These are phyloP conservation scores for Stephanocyclus meneghinianus DNA, from an alignment of 352 stramenopile genomes.

Conservation along the genomic window DNA sequence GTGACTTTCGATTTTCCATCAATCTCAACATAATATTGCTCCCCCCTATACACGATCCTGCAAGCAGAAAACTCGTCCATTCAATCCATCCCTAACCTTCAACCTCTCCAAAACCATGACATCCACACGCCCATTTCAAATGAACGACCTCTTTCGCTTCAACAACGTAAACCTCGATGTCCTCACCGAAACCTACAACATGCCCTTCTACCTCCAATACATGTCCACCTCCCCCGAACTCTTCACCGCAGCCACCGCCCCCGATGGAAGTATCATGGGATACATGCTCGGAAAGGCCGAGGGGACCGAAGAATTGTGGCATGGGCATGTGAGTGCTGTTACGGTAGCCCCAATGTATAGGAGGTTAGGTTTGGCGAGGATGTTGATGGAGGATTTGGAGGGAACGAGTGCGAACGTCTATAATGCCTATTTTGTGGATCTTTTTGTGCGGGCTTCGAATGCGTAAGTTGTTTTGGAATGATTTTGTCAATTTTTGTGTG, in stretches of 20 bases:
- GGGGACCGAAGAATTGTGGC: constrained; percentile 92
- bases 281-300: constrained; percentile 95
- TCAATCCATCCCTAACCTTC: no score
- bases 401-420: constrained; percentile 82
- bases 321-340: constrained; percentile 97
- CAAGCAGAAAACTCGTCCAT: no score
- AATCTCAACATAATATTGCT: no score
- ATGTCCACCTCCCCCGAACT: constrained; percentile 95
- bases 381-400: constrained; percentile 86
- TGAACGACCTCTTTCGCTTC: constrained; percentile 96
- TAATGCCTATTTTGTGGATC: constrained; percentile 97
- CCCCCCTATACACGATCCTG: no score
- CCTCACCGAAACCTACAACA: constrained; percentile 95
- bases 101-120: constrained; percentile 84
- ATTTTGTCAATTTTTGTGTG: constrained; percentile 14
- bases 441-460: constrained; percentile 98
- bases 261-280: constrained; percentile 92
- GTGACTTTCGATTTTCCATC: no score
- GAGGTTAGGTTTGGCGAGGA: constrained; percentile 87
- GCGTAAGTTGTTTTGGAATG: constrained; percentile 30
- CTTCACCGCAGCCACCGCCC: constrained; percentile 91
- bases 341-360: constrained; percentile 95
- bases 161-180: constrained; percentile 98
- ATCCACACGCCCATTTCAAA: constrained; percentile 92
- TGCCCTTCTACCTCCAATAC: constrained; percentile 97